phyloP scores from a whole-genome alignment of 768 basidiomycete species.

The Rhodosporidiobolus sp. region DNA sequence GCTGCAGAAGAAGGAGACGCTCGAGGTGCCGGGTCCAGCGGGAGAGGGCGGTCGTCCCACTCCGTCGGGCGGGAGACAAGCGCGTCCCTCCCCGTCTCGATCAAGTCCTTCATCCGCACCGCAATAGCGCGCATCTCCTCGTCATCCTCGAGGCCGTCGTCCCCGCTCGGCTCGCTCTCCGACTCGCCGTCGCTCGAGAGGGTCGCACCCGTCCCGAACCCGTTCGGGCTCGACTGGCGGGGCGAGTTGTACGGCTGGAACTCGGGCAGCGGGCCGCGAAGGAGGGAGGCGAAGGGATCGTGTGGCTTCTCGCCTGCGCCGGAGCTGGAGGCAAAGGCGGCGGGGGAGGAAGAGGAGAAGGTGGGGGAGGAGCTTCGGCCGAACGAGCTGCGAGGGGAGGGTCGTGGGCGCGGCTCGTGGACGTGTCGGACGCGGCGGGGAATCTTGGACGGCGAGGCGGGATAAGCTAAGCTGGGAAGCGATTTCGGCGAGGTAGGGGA shows the following conservation, averaged over 20 bases:
- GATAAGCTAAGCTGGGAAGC: background rate
- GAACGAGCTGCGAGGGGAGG: background rate
- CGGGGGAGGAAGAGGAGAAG: background rate
- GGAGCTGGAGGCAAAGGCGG: too few species aligned
- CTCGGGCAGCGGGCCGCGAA: slow-evolving; percentile 1
- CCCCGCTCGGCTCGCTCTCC: background rate
- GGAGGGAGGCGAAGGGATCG: slow-evolving; percentile 18
- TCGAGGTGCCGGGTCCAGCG: too few species aligned
- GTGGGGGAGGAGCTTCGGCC: background rate
- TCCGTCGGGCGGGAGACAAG: background rate
- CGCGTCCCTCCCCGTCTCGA: slow-evolving; percentile 12
- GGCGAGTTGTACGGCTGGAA: slow-evolving; percentile 24
- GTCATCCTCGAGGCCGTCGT: slow-evolving; percentile 7
- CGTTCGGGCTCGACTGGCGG: too few species aligned
- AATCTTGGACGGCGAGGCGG: background rate
- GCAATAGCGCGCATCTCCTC: slow-evolving; percentile 9
- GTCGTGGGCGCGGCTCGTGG: slow-evolving; percentile 8
- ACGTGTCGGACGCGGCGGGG: slow-evolving; percentile 26
- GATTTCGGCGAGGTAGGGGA: background rate
- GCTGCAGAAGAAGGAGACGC: background rate
- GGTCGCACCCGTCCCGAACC: background rate
- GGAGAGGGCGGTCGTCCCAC: background rate
- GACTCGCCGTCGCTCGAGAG: background rate
- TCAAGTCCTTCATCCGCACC: slow-evolving; percentile 5
- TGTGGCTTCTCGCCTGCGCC: background rate